Percentiles rank a stretch among this genome's conserved stretches.
Conservation (phyloP, 257 asterid genomes). For the Cruciata laevipes region DNA sequence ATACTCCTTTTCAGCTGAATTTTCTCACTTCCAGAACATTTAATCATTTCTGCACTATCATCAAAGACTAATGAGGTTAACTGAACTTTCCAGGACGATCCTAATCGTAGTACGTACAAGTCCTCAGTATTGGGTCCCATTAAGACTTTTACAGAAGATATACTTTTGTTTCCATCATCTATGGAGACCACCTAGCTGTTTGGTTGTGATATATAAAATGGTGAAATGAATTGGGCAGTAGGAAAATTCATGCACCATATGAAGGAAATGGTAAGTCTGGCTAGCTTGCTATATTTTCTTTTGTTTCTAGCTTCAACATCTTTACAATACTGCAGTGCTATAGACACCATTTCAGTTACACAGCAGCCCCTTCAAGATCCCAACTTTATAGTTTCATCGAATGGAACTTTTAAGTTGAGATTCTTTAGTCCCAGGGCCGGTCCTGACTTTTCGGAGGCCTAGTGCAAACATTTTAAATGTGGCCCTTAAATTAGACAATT, state of each 20-base stretch:
- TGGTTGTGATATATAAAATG: neutral
- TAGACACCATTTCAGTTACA: constrained; percentile 10
- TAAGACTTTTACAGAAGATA: neutral
- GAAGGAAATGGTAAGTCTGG: neutral
- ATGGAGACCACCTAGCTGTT: neutral
- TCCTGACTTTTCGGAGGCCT: too few relatives aligned
- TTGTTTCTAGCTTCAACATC: neutral
- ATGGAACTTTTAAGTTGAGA: constrained; percentile 17
- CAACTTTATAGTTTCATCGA: constrained; percentile 14
- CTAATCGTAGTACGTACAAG: neutral
- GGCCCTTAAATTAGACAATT: too few relatives aligned
- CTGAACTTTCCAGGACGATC: neutral
- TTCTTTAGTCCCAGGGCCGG: too few relatives aligned
- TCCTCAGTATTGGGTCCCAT: neutral
- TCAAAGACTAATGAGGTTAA: neutral
- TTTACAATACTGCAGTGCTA: neutral
- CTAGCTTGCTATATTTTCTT: neutral
- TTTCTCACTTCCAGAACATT: neutral
- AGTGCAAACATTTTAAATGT: too few relatives aligned
- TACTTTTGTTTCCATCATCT: neutral
- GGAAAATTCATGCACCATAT: neutral
- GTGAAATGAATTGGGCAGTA: neutral
- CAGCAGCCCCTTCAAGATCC: constrained; percentile 18
- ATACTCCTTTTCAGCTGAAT: neutral
- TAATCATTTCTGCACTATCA: too few relatives aligned